These are phyloP conservation scores for Bathelium albidoporum DNA, from an alignment of 495 filamentous ascomycete genomes.

Conservation along the genomic window DNA sequence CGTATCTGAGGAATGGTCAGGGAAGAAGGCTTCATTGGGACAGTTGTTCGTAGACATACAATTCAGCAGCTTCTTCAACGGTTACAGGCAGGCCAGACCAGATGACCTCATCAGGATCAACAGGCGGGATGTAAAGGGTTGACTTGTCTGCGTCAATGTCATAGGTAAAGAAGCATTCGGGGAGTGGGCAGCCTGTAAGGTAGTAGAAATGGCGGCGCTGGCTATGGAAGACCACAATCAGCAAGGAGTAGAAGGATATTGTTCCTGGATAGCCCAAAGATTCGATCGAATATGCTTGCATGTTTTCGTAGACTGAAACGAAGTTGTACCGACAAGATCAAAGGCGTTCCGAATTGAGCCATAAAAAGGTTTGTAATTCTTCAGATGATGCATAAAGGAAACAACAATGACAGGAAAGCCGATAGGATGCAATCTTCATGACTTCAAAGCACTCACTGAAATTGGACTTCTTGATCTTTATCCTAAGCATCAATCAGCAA, in stretches of 20 bases:
- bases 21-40: not conserved
- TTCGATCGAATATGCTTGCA: too few relatives aligned
- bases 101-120: conserved; percentile 82
- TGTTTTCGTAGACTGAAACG: not conserved
- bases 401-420: conserved; percentile 19
- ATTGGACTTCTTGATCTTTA: conserved; percentile 66
- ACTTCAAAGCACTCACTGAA: conserved; percentile 46
- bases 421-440: conserved; percentile 6
- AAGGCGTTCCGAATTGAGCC: too few relatives aligned
- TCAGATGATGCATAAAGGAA: too few relatives aligned
- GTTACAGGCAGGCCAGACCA: conserved; percentile 87
- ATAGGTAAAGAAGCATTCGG: conserved; percentile 77
- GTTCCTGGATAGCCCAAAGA: conserved; percentile 9
- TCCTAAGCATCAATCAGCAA: conserved; percentile 48
- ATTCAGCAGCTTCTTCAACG: conserved; percentile 56
- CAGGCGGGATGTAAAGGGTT: conserved; percentile 85
- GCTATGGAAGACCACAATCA: conserved; percentile 28
- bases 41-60: conserved; percentile 17
- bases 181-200: conserved; percentile 72
- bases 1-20: conserved; percentile 39
- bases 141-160: conserved; percentile 58
- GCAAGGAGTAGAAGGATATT: not conserved
- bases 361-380: too few relatives aligned
- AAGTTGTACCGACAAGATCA: not conserved
- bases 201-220: conserved; percentile 95